Conservation (phyloP, 495 filamentous ascomycete genomes). For the Penicillium ochrochloron region DNA sequence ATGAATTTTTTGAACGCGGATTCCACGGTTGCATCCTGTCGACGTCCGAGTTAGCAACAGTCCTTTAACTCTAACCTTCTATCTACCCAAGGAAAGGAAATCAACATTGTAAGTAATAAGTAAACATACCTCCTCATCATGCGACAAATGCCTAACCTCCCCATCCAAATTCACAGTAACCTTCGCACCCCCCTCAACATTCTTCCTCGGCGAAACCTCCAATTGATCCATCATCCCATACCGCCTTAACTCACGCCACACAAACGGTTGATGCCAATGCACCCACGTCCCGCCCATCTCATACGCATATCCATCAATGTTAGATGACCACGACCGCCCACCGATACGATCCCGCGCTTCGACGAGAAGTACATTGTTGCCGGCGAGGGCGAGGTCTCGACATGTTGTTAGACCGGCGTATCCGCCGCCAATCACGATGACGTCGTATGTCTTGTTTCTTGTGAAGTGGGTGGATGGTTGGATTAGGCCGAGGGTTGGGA, state of each 20-base stretch:
- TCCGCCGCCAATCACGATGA: background rate
- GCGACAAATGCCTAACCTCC: background rate
- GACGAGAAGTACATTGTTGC: conserved; percentile 30
- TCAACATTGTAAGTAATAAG: no score
- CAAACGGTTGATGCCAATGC: conserved; percentile 19
- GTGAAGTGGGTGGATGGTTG: conserved; percentile 1
- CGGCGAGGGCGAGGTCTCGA: background rate
- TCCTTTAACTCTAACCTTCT: background rate
- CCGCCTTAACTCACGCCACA: background rate
- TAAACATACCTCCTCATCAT: conserved; percentile 2
- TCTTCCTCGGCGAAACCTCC: conserved; percentile 1
- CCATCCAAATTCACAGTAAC: background rate
- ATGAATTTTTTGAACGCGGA: conserved; percentile 13
- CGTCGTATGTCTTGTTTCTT: background rate
- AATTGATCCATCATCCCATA: conserved; percentile 1
- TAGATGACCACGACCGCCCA: conserved; percentile 35
- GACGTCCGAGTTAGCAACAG: background rate
- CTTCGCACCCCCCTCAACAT: background rate
- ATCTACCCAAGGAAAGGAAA: no score
- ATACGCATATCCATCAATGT: conserved; percentile 25
- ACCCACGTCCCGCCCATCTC: conserved; percentile 45
- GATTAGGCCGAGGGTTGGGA: background rate
- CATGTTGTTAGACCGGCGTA: conserved; percentile 5
- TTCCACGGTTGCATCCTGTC: background rate
- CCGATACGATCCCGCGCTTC: conserved; percentile 44